Conservation (phyloP, 73 alveolate genomes). For the Tetrahymena thermophila region DNA sequence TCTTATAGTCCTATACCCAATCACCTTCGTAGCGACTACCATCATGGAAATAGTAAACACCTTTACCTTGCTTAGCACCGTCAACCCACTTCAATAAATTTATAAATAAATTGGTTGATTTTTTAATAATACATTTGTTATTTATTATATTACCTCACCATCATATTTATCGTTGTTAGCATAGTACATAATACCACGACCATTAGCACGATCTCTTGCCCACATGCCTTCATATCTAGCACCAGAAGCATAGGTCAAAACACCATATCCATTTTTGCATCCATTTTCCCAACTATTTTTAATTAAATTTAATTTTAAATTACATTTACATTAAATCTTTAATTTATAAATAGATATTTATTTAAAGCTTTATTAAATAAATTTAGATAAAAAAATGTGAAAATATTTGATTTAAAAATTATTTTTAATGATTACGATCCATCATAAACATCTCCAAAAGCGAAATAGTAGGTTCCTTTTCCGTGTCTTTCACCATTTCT, state of each 20-base stretch:
- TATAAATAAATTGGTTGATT: background rate
- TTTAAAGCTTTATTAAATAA: too few species aligned
- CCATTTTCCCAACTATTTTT: slow-evolving; percentile 36
- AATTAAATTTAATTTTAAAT: background rate
- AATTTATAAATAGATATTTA: too few species aligned
- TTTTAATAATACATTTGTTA: too few species aligned
- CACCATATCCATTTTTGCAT: slow-evolving; percentile 31
- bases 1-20: slow-evolving; percentile 35
- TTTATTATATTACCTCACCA: slow-evolving; percentile 37
- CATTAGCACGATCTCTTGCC: slow-evolving; percentile 36
- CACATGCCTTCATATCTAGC: slow-evolving; percentile 30
- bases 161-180: slow-evolving; percentile 53
- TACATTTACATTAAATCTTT: too few species aligned
- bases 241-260: slow-evolving; percentile 31
- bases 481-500: slow-evolving; percentile 56
- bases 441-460: slow-evolving; percentile 28
- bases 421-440: slow-evolving; percentile 6
- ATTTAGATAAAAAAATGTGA: background rate
- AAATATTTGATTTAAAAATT: too few species aligned
- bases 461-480: slow-evolving; percentile 25
- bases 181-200: slow-evolving; percentile 45
- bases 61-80: slow-evolving; percentile 54
- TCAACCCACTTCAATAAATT: background rate
- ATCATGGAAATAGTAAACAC: slow-evolving; percentile 27
- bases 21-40: slow-evolving; percentile 45